Percentiles rank a stretch among this genome's conserved stretches.
Conservation (phyloP, 331 rosid genomes). For the Ulmus americana region DNA sequence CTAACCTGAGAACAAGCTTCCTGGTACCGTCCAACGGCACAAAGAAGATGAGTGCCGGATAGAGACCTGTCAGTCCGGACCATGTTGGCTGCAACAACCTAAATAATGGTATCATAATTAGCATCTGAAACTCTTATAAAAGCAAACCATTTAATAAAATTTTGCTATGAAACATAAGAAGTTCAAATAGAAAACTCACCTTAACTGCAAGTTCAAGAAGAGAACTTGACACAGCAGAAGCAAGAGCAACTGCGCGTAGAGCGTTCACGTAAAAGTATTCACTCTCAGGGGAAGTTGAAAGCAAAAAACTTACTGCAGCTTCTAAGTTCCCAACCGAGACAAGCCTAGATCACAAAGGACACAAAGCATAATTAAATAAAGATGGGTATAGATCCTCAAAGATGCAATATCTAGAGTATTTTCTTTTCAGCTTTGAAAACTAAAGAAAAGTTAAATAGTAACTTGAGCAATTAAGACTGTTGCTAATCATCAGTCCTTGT, state of each 20-base stretch:
- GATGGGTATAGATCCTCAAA: neutral
- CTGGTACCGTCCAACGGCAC: conserved; percentile 95
- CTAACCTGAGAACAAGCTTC: conserved; percentile 99
- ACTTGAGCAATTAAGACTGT: neutral
- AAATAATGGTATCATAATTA: conserved; percentile 20
- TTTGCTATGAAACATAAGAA: conserved; percentile 18
- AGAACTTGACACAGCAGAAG: conserved; percentile 88
- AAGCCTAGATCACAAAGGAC: conserved; percentile 49
- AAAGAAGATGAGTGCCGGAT: conserved; percentile 97
- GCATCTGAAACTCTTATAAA: conserved; percentile 6
- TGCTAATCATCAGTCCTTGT: neutral
- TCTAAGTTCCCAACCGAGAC: conserved; percentile 89
- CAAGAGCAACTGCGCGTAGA: conserved; percentile 90
- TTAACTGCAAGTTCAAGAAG: conserved; percentile 96
- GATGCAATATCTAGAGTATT: neutral
- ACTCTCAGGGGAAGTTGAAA: conserved; percentile 97
- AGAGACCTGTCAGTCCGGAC: conserved; percentile 93
- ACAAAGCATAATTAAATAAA: conserved; percentile 20
- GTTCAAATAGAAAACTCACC: conserved; percentile 47
- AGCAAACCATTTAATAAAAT: conserved; percentile 11
- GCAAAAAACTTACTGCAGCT: conserved; percentile 84
- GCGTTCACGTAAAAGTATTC: conserved; percentile 82
- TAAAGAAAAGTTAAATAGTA: neutral
- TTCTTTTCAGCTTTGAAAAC: neutral
- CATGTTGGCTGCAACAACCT: conserved; percentile 99